phyloP scores from a whole-genome alignment of 2,329 filamentous ascomycete species.

The Lasiodiplodia gonubiensis region DNA sequence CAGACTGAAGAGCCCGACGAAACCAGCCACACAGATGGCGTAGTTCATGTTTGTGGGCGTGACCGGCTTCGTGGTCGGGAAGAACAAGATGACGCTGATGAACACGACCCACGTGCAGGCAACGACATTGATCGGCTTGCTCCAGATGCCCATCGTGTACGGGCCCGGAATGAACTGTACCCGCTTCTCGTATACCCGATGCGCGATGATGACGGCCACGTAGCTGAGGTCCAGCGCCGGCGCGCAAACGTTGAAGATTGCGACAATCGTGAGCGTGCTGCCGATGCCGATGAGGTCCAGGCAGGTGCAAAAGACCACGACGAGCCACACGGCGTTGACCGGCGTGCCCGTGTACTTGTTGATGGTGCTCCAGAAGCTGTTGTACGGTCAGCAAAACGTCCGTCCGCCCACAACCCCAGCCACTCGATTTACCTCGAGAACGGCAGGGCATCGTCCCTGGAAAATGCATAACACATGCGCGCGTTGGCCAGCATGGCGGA shows the following conservation, averaged over 20 bases:
- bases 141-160: conserved; percentile 63
- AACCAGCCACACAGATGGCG: conserved; percentile 52
- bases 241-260: conserved; percentile 56
- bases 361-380: conserved; percentile 59
- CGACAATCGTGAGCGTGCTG: conserved; percentile 56
- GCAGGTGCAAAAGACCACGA: conserved; percentile 62
- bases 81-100: conserved; percentile 66
- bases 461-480: conserved; percentile 66
- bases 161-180: conserved; percentile 63
- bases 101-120: conserved; percentile 67
- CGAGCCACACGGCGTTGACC: conserved; percentile 68
- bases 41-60: conserved; percentile 56
- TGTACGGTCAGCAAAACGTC: background rate
- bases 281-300: conserved; percentile 61
- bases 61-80: conserved; percentile 52
- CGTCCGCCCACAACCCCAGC: background rate
- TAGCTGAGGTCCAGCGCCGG: conserved; percentile 60
- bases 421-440: conserved; percentile 55
- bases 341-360: conserved; percentile 63
- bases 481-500: conserved; percentile 69
- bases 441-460: conserved; percentile 65
- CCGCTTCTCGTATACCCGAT: conserved; percentile 58
- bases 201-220: conserved; percentile 65
- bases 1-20: conserved; percentile 57
- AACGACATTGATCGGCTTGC: conserved; percentile 60